Percentiles rank a stretch among this genome's conserved stretches.
phyloP scores from a whole-genome alignment of 192 early-diverging fungal species.

The Allomyces javanicus region DNA sequence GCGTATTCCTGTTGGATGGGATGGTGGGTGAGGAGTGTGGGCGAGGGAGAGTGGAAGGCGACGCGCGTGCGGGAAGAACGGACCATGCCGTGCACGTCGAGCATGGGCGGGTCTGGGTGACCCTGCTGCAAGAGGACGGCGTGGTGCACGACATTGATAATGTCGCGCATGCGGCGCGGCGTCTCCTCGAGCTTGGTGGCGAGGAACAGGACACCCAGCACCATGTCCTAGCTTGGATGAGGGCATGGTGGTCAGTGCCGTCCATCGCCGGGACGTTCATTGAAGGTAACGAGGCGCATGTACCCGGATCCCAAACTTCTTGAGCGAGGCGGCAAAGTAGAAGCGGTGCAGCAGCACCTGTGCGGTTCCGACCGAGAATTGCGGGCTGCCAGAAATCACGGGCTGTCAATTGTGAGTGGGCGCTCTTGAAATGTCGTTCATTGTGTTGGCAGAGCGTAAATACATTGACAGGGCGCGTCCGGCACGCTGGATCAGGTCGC shows the following conservation, averaged over 20 bases:
- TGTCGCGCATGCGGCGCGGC: constrained; percentile 51
- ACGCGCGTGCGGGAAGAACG: background rate
- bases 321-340: constrained; percentile 61
- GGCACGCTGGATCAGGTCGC: too few relatives aligned
- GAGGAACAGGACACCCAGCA: constrained; percentile 50
- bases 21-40: background rate
- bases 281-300: too few relatives aligned
- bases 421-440: too few relatives aligned
- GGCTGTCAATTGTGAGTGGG: too few relatives aligned
- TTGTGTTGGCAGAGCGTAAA: too few relatives aligned
- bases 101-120: constrained; percentile 18
- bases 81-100: constrained; percentile 38
- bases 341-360: constrained; percentile 87
- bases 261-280: too few relatives aligned
- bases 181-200: constrained; percentile 68
- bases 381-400: constrained; percentile 38
- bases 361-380: constrained; percentile 85
- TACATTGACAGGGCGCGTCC: too few relatives aligned
- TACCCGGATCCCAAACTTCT: constrained; percentile 46
- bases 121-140: constrained; percentile 34
- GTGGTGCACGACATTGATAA: constrained; percentile 64
- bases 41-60: background rate
- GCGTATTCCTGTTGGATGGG: constrained; percentile 30
- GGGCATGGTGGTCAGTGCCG: too few relatives aligned
- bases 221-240: constrained; percentile 25